Base-by-base conservation (phyloP, 2,329 filamentous ascomycete genomes). In the Elsinoe australis region DNA sequence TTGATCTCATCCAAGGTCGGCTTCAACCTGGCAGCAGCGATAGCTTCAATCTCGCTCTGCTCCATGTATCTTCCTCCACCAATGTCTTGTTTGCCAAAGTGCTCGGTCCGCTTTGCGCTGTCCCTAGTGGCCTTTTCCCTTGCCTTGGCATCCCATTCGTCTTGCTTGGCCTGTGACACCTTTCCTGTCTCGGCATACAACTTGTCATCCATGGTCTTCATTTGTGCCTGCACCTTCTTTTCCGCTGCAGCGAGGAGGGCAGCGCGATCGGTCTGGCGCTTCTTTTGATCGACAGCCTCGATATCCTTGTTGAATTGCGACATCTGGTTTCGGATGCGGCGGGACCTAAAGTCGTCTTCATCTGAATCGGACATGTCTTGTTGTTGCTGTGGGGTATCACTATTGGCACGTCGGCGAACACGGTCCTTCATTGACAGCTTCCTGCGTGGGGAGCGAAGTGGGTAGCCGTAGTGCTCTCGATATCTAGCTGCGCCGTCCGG, bases 1-100 rank as follows among this genome's bases (percentile, higher is more conserved):
- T 82, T 81, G 53, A 95, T 92, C 54, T 94, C 85, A 55, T 95
- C 83, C 4, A 95, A 64, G 0, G 92, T 80, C 3, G 89, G 89
- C 62, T 90, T 85, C 12, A 95, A 76, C 55, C 82, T 80, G 36
- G 76, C 79, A 9, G 79, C 76, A 2, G 89, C 89, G 55, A 95
- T 85, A 4, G 79, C 79, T 54, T 95, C 80, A 12, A 95, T 79
- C 39, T 88, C 85, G 4, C 79, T 73, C 56, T 83, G 80, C 29
- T 87, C 79, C 71, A 95, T 81, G 58, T 82, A 88, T 59, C 78
- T 87, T 5, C 87, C 87, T 35, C 84, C 83, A 3, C 90, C 89
- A 48, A 95, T 79, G 54, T 92, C 75, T 55, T 79, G 68, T 58
- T 70, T 73, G 42, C 76, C 74, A 35, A 77, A 70, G 41, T 76